A percentile compares a stretch with the other conserved stretches of the same genome.
phyloP scores from a whole-genome alignment of 23 red algal genomes.

The Gracilaria domingensis region DNA sequence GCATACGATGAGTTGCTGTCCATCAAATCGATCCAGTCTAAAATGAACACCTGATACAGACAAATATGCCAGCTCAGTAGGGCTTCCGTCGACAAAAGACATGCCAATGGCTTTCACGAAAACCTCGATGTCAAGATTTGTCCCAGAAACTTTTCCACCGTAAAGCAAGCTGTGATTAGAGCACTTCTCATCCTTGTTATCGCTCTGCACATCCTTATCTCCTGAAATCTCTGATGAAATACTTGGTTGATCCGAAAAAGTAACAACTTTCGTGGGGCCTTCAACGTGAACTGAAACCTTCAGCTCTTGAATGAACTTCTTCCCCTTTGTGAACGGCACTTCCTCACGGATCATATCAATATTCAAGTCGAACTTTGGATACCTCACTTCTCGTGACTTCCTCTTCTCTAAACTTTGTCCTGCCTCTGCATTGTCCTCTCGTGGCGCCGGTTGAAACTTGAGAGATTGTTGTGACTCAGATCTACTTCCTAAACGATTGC shows the following conservation, averaged over 20 bases:
- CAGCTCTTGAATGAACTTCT: constrained; percentile 51
- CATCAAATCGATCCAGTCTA: constrained; percentile 69
- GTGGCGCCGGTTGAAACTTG: neutral
- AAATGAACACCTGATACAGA: constrained; percentile 75
- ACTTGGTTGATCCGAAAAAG: constrained; percentile 63
- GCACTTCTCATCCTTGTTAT: neutral
- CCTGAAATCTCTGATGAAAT: neutral
- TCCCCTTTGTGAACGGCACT: constrained; percentile 40
- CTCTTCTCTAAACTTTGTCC: neutral
- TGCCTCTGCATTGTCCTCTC: neutral
- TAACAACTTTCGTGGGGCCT: constrained; percentile 91
- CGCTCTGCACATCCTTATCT: neutral
- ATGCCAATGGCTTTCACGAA: constrained; percentile 80
- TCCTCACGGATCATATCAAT: constrained; percentile 75
- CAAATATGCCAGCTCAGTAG: constrained; percentile 83
- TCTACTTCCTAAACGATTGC: neutral
- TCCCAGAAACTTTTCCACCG: neutral
- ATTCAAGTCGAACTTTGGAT: constrained; percentile 78
- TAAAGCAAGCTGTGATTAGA: neutral
- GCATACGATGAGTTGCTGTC: constrained; percentile 63
- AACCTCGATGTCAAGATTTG: constrained; percentile 74
- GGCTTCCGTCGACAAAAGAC: constrained; percentile 82
- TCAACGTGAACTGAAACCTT: constrained; percentile 75
- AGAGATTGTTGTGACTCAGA: constrained; percentile 9
- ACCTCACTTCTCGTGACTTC: constrained; percentile 34